Percentiles rank a stretch among this genome's conserved stretches.
phyloP scores from a whole-genome alignment of 2,329 filamentous ascomycete genomes.

The Botrytis byssoidea region DNA sequence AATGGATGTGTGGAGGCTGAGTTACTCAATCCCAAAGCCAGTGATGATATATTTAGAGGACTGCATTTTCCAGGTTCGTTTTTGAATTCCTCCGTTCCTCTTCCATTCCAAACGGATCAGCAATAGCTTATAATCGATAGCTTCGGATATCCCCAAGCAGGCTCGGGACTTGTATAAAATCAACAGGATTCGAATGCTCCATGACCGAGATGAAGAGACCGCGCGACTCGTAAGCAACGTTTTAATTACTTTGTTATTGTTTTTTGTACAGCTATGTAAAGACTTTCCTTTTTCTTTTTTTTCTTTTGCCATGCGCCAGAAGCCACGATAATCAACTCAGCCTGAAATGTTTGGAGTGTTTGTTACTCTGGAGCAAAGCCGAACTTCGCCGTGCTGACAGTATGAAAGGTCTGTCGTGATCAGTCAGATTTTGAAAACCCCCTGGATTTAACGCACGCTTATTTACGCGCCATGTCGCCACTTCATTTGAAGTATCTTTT shows the following conservation, averaged over 20 bases:
- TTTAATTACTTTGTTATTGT: not conserved
- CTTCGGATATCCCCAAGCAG: constrained; percentile 83
- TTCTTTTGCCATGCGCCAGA: not conserved
- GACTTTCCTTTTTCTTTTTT: not conserved
- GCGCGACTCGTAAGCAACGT: constrained; percentile 55
- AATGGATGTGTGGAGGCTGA: constrained; percentile 74
- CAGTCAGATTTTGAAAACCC: constrained; percentile 70
- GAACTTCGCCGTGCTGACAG: not conserved
- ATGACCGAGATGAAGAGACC: constrained; percentile 78
- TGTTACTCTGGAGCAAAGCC: not conserved
- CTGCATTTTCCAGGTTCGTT: constrained; percentile 66
- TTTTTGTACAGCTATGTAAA: too few relatives aligned
- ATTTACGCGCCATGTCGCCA: constrained; percentile 85
- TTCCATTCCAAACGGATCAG: not conserved
- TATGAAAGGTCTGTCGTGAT: constrained; percentile 65
- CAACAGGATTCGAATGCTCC: constrained; percentile 84
- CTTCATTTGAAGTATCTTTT: constrained; percentile 84
- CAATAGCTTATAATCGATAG: constrained; percentile 38
- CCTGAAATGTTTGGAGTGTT: not conserved
- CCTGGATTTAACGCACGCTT: constrained; percentile 68
- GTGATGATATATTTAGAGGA: constrained; percentile 81
- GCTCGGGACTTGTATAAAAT: constrained; percentile 85
- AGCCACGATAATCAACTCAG: not conserved
- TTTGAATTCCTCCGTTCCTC: too few relatives aligned
- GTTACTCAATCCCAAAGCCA: constrained; percentile 76